Base-by-base conservation (phyloP, 2,329 filamentous ascomycete genomes). In the Neopestalotiopsis rosae region DNA sequence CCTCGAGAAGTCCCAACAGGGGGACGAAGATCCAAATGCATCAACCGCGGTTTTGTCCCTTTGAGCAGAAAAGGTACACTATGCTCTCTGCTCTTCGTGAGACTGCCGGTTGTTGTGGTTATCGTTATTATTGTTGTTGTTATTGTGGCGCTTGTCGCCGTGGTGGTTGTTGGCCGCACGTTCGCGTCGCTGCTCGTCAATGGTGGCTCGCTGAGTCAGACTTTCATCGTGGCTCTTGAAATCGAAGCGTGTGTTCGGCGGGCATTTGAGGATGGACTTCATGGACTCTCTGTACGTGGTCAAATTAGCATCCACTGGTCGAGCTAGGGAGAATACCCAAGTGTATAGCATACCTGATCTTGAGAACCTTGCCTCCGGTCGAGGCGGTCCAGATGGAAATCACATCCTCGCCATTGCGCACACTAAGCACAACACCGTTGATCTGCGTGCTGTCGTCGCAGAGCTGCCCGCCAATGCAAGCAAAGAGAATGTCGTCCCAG, bases 141-240 rank as follows among this genome's bases (percentile, higher is more conserved):
- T 76, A 59, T 76, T 71, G 65, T 74, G 73, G 68, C 80, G 78
- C 68, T 79, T 78, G 57, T 78, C 76, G 71, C 72, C 72, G 67
- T 80, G 76, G 69, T 80, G 76, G 67, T 79, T 79, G 73, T 88
- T 86, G 68, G 81, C 81, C 20, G 85, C 87, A 82, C 97, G 97
- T 77, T 97, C 94, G 74, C 95, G 94, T 71, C 95, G 92, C 68
- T 94, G 93, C 81, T 97, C 94, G 76, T 98, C 95, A 72, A 97
- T 94, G 24, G 93, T 93, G 38, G 92, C 93, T 74, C 94, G 90
- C 83, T 98, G 95, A 74, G 94, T 92, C 78, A 99, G 98, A 81
- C 94, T 97, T 72, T 95, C 94, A 78, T 98, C 95, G 80, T 99
- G 96, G 78, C 92, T 96, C 84, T 97, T 97, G 90, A 95, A 99